Conservation (phyloP, 345 rosid species). For the Gossypium sturtianum region DNA sequence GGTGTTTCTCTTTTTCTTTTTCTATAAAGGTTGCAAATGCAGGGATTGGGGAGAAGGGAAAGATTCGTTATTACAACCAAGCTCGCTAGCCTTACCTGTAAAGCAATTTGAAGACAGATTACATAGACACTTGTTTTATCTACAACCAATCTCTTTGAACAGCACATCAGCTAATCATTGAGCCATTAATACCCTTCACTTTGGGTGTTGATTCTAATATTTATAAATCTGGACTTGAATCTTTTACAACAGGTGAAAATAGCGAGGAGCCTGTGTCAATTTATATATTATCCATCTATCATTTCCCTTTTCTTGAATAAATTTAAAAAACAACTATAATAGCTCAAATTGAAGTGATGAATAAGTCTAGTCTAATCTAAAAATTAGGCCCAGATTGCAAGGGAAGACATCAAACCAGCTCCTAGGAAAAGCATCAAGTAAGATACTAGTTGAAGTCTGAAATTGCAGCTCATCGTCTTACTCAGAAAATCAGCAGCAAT, state of each 20-base stretch:
- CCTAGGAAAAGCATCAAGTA: slow-evolving; percentile 76
- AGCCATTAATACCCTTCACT: not conserved
- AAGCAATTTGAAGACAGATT: not conserved
- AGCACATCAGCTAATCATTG: not conserved
- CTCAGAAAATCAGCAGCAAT: slow-evolving; percentile 91
- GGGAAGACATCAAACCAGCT: slow-evolving; percentile 83
- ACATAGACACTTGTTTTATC: not conserved
- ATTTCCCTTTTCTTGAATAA: not conserved
- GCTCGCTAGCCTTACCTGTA: not conserved
- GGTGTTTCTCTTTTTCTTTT: not conserved
- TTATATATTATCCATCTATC: no score
- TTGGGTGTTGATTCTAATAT: not conserved
- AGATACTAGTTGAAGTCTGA: slow-evolving; percentile 58
- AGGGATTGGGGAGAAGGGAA: not conserved
- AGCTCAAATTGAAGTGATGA: not conserved
- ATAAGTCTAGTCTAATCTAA: not conserved
- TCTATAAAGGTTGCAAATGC: not conserved
- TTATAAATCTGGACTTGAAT: not conserved
- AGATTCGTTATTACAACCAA: not conserved
- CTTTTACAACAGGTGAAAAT: not conserved
- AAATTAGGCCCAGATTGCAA: slow-evolving; percentile 72
- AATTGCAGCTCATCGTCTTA: slow-evolving; percentile 82
- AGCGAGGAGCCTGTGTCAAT: not conserved
- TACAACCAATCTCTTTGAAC: not conserved
- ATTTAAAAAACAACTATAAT: not conserved